Conservation (phyloP, 106 monocot species). For the Dendrobium chrysotoxum region DNA sequence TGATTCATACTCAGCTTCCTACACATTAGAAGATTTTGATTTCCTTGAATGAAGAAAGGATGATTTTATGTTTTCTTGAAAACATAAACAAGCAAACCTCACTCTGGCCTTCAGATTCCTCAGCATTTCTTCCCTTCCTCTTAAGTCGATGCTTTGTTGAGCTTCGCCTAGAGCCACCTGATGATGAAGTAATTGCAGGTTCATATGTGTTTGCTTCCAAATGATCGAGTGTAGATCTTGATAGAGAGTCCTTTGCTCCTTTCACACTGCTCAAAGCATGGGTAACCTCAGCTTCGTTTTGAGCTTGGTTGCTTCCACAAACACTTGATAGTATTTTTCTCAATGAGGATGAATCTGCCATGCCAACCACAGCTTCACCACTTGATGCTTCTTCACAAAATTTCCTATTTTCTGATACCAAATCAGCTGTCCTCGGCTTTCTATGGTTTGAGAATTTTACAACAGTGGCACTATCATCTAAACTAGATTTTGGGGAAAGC, state of each 20-base stretch:
- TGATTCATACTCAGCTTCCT: slow-evolving; percentile 17
- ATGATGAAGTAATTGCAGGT: slow-evolving; percentile 35
- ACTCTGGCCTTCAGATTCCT: slow-evolving; percentile 50
- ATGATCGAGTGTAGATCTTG: slow-evolving; percentile 2
- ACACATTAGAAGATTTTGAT: not conserved
- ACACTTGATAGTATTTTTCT: slow-evolving; percentile 31
- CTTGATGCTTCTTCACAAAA: slow-evolving; percentile 3
- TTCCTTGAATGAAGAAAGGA: not conserved
- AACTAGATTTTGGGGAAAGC: slow-evolving; percentile 23
- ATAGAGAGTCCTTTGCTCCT: slow-evolving; percentile 8
- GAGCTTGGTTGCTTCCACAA: slow-evolving; percentile 33
- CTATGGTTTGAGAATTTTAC: slow-evolving; percentile 23
- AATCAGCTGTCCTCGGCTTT: slow-evolving; percentile 5
- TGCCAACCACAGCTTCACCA: slow-evolving; percentile 2
- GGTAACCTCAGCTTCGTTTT: slow-evolving; percentile 9
- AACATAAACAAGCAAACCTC: slow-evolving; percentile 35
- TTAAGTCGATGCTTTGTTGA: slow-evolving; percentile 21
- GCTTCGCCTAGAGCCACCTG: slow-evolving; percentile 31
- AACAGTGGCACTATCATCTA: slow-evolving; percentile 1
- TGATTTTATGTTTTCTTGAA: not conserved
- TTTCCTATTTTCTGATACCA: not conserved
- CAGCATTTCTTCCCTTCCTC: slow-evolving; percentile 47
- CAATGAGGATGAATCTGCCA: slow-evolving; percentile 27
- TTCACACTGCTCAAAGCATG: slow-evolving; percentile 12
- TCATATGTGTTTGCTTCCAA: slow-evolving; percentile 16